A percentile compares a stretch with the other conserved stretches of the same genome.
phyloP scores from a whole-genome alignment of 768 basidiomycete species.

The Stropharia rugosoannulata region DNA sequence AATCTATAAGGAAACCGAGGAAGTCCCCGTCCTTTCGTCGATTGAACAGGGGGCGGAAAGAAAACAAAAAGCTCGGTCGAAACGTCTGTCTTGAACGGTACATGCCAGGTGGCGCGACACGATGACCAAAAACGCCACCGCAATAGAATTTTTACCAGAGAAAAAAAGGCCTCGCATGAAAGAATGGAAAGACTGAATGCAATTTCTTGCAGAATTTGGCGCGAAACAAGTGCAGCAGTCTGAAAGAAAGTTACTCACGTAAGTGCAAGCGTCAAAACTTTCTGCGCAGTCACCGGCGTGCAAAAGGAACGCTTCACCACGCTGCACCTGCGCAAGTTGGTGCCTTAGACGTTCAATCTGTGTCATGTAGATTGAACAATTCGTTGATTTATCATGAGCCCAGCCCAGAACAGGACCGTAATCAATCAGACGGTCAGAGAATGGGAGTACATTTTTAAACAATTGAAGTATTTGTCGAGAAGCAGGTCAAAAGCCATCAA shows the following conservation, averaged over 20 bases:
- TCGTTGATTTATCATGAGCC: not conserved
- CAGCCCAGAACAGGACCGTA: not conserved
- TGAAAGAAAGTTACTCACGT: slow-evolving; percentile 44
- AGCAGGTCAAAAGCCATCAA: too few species aligned
- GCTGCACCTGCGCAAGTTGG: slow-evolving; percentile 78
- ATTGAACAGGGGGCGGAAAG: not conserved
- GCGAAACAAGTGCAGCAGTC: not conserved
- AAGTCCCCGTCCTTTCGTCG: not conserved
- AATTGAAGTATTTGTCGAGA: too few species aligned
- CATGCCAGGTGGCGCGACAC: too few species aligned
- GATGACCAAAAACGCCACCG: too few species aligned
- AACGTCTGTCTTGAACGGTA: too few species aligned
- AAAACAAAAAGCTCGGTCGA: not conserved
- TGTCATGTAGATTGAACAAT: not conserved
- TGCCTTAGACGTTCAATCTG: slow-evolving; percentile 83
- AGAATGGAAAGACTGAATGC: not conserved
- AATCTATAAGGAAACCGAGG: too few species aligned
- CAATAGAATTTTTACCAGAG: not conserved
- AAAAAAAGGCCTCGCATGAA: slow-evolving; percentile 12
- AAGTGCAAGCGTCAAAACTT: slow-evolving; percentile 88
- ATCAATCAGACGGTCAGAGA: not conserved
- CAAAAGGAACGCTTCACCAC: slow-evolving; percentile 87
- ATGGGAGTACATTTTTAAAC: too few species aligned
- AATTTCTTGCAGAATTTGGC: not conserved
- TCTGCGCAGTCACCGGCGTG: slow-evolving; percentile 99